Conservation (phyloP, 306 rosid genomes). For the Acacia acuminata region DNA sequence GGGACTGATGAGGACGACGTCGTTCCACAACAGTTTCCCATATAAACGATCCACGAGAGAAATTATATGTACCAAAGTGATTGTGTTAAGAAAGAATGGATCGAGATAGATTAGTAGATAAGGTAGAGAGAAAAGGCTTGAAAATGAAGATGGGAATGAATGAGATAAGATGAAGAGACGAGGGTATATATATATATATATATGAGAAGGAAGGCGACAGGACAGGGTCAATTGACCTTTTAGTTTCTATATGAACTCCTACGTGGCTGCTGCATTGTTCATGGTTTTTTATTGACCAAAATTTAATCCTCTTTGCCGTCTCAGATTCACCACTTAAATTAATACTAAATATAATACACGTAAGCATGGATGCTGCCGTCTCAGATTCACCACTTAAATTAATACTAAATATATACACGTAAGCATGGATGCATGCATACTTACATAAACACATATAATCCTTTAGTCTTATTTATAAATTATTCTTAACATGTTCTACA, state of each 20-base stretch:
- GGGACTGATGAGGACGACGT: slow-evolving; percentile 22
- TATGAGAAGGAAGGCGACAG: not conserved
- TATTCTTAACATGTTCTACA: too few species aligned
- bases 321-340: not conserved
- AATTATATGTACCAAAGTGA: not conserved
- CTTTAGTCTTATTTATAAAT: too few species aligned
- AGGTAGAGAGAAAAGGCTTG: not conserved
- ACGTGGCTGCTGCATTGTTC: not conserved
- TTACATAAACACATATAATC: too few species aligned
- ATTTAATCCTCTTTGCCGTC: not conserved
- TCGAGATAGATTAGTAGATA: not conserved
- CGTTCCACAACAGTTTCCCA: slow-evolving; percentile 55
- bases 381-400: not conserved
- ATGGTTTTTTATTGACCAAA: not conserved
- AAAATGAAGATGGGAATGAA: not conserved
- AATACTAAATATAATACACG: not conserved
- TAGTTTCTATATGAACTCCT: not conserved
- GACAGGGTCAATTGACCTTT: not conserved
- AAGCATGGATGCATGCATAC: not conserved
- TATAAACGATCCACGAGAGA: not conserved
- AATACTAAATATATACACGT: not conserved
- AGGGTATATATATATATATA: not conserved
- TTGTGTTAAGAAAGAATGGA: not conserved
- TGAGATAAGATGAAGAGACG: not conserved
- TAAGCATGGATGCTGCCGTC: not conserved